Percentiles rank a stretch among this genome's conserved stretches.
Conservation (phyloP, 192 early-diverging fungal genomes). For the Linnemannia zychae region DNA sequence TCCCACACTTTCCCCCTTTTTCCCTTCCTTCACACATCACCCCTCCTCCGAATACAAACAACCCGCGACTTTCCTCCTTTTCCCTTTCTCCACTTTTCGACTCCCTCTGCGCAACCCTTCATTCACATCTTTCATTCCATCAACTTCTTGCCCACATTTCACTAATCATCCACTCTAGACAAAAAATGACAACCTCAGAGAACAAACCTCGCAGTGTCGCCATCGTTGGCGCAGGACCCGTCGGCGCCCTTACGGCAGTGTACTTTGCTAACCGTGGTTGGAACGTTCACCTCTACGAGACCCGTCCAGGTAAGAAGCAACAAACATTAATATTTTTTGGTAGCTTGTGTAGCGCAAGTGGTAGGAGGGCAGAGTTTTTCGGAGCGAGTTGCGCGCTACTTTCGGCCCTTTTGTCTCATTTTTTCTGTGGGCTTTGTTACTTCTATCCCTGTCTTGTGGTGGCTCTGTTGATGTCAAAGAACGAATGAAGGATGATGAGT, state of each 20-base stretch:
- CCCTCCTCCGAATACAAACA: too few relatives aligned
- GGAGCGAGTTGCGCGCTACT: too few relatives aligned
- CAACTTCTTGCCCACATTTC: neutral
- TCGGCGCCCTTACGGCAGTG: constrained; percentile 88
- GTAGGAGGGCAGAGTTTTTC: too few relatives aligned
- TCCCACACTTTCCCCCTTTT: constrained; percentile 10
- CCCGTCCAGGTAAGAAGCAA: constrained; percentile 73
- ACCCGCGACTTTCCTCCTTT: too few relatives aligned
- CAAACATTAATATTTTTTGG: neutral
- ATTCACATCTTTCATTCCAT: neutral
- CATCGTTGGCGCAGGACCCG: constrained; percentile 95
- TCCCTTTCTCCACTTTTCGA: neutral
- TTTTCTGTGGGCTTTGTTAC: too few relatives aligned
- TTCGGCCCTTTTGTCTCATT: too few relatives aligned
- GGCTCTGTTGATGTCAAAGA: too few relatives aligned
- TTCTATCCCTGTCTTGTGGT: too few relatives aligned
- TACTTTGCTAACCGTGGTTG: constrained; percentile 95
- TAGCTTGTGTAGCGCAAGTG: too few relatives aligned
- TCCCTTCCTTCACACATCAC: neutral
- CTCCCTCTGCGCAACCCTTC: neutral
- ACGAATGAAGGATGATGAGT: too few relatives aligned
- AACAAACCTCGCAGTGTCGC: constrained; percentile 64
- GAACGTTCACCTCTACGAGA: constrained; percentile 89
- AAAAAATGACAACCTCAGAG: neutral
- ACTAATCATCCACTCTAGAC: neutral